These are phyloP conservation scores for Entomophthora muscae DNA, from an alignment of 371 early-diverging fungal genomes.

Conservation along the genomic window DNA sequence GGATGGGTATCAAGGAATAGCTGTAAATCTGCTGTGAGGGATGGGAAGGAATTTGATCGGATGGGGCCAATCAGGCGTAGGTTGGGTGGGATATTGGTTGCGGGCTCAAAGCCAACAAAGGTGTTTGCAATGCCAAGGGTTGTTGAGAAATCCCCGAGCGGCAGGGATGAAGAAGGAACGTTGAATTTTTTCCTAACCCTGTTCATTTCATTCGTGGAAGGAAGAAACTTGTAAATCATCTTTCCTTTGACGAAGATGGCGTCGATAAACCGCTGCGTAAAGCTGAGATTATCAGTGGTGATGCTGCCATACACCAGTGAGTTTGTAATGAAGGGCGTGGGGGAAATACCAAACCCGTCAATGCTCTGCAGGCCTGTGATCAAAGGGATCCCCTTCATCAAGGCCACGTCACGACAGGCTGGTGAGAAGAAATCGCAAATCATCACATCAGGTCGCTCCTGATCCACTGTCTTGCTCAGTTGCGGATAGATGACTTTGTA, in stretches of 20 bases:
- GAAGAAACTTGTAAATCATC: not conserved
- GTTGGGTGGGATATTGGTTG: not conserved
- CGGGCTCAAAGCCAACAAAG: constrained; percentile 1
- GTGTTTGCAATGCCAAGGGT: not conserved
- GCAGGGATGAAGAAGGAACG: not conserved
- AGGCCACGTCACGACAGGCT: too few species aligned
- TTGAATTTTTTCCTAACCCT: not conserved
- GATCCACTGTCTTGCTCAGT: not conserved
- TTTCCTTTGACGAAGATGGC: not conserved
- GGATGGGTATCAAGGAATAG: constrained; percentile 3
- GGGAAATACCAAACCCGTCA: not conserved
- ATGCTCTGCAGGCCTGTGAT: not conserved
- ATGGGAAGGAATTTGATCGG: not conserved
- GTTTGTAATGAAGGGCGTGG: not conserved
- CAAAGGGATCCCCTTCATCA: not conserved
- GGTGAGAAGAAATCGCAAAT: not conserved
- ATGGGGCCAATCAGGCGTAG: constrained; percentile 3
- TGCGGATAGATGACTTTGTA: too few species aligned
- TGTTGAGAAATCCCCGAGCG: not conserved
- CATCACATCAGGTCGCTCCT: constrained; percentile 3
- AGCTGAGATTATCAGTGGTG: not conserved
- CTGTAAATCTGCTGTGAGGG: not conserved
- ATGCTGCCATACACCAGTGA: not conserved
- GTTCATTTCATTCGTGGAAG: not conserved
- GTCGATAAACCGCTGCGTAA: not conserved